phyloP scores from a whole-genome alignment of 1,284 basidiomycete species.

The Neotropicomus parvogracilis region DNA sequence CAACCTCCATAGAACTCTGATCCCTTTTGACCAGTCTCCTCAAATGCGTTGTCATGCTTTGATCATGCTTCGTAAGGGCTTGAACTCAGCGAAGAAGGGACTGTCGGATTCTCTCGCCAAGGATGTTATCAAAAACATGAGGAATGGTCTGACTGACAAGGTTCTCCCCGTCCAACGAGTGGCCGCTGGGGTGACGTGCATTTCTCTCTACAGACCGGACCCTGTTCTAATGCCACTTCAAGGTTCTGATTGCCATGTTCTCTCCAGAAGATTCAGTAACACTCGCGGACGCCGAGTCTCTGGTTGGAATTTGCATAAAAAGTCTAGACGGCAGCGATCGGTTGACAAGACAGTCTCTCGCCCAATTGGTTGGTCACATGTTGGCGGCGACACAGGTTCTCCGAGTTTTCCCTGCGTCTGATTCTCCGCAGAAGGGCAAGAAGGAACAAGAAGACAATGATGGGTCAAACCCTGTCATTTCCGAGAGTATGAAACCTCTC shows the following conservation, averaged over 20 bases:
- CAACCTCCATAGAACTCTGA: conserved; percentile 3
- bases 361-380: conserved; percentile 79
- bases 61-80: conserved; percentile 69
- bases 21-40: conserved; percentile 49
- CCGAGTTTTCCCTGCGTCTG: conserved; percentile 47
- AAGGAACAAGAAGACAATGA: conserved; percentile 63
- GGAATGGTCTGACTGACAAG: conserved; percentile 76
- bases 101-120: conserved; percentile 76
- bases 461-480: conserved; percentile 42
- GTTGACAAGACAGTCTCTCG: conserved; percentile 75
- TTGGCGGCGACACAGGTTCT: conserved; percentile 84
- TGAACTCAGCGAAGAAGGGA: conserved; percentile 77
- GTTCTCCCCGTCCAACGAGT: conserved; percentile 84
- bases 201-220: too few species aligned
- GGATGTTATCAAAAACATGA: conserved; percentile 86
- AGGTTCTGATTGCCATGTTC: conserved; percentile 69
- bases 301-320: conserved; percentile 69
- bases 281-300: conserved; percentile 73
- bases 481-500: conserved; percentile 69
- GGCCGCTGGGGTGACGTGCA: conserved; percentile 62
- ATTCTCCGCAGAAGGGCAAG: conserved; percentile 59
- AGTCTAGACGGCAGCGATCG: conserved; percentile 83
- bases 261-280: conserved; percentile 51
- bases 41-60: conserved; percentile 84
- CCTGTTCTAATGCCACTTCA: conserved; percentile 11